Percentiles rank a stretch among this genome's conserved stretches.
Evolutionary conservation across 1,284 basidiomycete genomes (phyloP).

Genomic region (Irpex sp.): DNA sequence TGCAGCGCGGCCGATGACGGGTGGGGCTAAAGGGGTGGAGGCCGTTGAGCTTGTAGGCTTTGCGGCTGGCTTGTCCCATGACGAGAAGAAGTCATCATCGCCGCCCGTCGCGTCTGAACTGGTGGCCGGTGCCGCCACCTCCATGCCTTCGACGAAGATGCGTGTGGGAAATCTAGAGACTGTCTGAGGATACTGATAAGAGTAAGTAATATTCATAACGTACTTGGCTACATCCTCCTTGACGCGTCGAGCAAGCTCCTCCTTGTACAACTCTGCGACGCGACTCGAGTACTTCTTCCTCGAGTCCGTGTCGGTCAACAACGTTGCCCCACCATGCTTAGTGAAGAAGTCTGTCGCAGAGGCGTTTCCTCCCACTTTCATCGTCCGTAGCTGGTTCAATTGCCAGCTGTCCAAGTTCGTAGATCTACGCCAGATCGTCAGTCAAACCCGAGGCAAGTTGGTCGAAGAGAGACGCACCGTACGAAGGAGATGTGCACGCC

Average conservation of each 20-base stretch:
- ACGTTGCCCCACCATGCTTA: conserved; percentile 72
- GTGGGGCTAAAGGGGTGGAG: conserved; percentile 49
- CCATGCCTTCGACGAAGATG: conserved; percentile 74
- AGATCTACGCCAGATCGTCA: conserved; percentile 52
- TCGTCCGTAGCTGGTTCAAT: conserved; percentile 83
- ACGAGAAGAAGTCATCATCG: conserved; percentile 92
- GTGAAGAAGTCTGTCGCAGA: conserved; percentile 89
- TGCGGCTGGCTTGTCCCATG: conserved; percentile 86
- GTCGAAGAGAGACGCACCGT: conserved; percentile 41
- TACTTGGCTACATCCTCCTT: conserved; percentile 73
- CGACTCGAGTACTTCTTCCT: conserved; percentile 89
- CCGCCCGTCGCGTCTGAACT: conserved; percentile 34
- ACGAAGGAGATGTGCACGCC: conserved; percentile 99
- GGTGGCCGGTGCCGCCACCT: conserved; percentile 22
- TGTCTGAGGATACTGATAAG: background rate
- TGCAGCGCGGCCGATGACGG: conserved; percentile 48
- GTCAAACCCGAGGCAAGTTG: background rate
- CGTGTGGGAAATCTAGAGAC: conserved; percentile 62
- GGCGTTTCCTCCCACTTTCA: conserved; percentile 95
- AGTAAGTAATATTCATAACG: conserved; percentile 21
- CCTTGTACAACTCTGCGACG: conserved; percentile 86
- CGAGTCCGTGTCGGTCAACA: conserved; percentile 72
- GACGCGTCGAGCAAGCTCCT: conserved; percentile 82
- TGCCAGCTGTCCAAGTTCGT: conserved; percentile 98
- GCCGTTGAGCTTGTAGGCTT: conserved; percentile 38